These are phyloP conservation scores for Stenocarpella maydis DNA, from an alignment of 2,329 filamentous ascomycete species.

Conservation along the genomic window DNA sequence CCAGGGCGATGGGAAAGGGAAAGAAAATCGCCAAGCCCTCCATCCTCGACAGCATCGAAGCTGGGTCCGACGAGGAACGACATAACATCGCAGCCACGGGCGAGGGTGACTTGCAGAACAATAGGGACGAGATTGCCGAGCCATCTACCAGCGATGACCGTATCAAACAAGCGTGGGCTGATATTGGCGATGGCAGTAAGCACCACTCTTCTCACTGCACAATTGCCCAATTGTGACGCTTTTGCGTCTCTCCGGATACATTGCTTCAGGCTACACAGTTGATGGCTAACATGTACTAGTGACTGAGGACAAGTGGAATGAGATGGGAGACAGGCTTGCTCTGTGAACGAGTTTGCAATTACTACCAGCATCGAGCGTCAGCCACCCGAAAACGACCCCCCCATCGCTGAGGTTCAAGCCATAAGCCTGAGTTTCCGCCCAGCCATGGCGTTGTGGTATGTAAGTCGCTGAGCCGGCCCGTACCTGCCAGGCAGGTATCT, in stretches of 20 bases:
- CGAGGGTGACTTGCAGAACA: not conserved
- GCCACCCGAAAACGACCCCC: not conserved
- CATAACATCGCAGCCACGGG: not conserved
- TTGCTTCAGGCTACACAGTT: not conserved
- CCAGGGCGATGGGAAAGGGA: not conserved
- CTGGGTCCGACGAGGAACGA: not conserved
- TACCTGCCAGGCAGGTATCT: not conserved
- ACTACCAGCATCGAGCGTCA: not conserved
- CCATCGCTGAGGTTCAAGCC: no score
- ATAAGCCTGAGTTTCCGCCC: no score
- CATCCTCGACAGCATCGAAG: not conserved
- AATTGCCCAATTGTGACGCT: not conserved
- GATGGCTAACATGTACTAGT: not conserved
- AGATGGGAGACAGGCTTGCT: not conserved
- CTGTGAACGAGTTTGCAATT: not conserved
- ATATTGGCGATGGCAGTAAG: not conserved
- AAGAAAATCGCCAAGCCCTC: not conserved
- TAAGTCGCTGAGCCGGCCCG: not conserved
- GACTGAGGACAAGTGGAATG: not conserved
- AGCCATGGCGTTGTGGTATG: no score
- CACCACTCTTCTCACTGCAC: not conserved
- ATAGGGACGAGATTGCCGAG: not conserved
- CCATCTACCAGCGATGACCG: not conserved
- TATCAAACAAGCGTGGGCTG: not conserved
- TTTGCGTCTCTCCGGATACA: not conserved